Evolutionary conservation across 495 filamentous ascomycete species (phyloP).

Genomic region (Hypoxylon fuscum): DNA sequence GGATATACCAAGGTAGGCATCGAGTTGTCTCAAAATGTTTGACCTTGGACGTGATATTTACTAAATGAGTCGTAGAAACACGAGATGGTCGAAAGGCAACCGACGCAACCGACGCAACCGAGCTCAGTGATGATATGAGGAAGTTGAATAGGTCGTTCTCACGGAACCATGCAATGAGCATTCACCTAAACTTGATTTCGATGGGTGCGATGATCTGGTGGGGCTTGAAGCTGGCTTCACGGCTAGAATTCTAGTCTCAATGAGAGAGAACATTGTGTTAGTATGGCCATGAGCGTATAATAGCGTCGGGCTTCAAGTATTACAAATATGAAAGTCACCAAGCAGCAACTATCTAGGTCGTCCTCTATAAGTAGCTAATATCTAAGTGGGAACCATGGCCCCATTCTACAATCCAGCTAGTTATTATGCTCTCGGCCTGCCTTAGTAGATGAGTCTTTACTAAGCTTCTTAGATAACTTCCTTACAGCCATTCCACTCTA

Average conservation of each 20-base stretch:
- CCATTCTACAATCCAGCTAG: too few species aligned
- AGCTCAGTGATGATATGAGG: constrained; percentile 47
- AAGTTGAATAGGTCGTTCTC: constrained; percentile 56
- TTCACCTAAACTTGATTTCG: constrained; percentile 63
- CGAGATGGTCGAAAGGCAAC: constrained; percentile 28
- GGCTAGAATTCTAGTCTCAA: constrained; percentile 25
- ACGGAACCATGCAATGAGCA: constrained; percentile 62
- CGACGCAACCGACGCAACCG: constrained; percentile 3
- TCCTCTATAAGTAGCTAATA: too few species aligned
- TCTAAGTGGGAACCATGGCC: too few species aligned
- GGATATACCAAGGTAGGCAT: constrained; percentile 54
- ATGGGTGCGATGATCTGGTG: constrained; percentile 61
- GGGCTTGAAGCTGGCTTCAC: constrained; percentile 56
- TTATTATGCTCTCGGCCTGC: too few species aligned
- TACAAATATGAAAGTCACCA: too few species aligned
- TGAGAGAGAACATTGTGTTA: neutral
- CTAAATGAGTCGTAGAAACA: constrained; percentile 34
- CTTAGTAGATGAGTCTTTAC: too few species aligned
- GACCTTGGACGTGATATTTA: neutral
- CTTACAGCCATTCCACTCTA: too few species aligned
- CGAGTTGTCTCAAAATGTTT: neutral
- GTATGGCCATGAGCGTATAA: too few species aligned
- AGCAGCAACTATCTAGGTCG: too few species aligned
- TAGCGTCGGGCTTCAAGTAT: too few species aligned
- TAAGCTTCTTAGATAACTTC: too few species aligned